Conservation (phyloP, 2,329 filamentous ascomycete genomes). For the Aspergillus sclerotialis region DNA sequence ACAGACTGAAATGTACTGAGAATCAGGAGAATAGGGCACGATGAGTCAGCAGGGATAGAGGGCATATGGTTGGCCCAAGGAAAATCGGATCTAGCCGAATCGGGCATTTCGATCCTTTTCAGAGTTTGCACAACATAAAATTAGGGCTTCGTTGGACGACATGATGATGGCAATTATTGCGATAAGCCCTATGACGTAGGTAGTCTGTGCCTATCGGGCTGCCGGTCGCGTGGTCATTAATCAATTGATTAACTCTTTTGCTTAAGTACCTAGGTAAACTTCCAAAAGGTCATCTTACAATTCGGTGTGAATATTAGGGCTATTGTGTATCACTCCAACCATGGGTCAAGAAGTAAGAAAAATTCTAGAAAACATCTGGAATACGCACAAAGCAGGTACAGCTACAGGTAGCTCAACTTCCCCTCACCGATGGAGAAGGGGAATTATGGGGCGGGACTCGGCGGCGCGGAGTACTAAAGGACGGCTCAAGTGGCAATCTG, state of each 20-base stretch:
- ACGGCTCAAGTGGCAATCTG: neutral
- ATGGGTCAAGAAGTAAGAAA: conserved; percentile 7
- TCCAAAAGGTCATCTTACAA: neutral
- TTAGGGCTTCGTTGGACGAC: neutral
- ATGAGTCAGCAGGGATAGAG: no score
- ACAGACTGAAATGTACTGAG: no score
- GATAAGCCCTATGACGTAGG: no score
- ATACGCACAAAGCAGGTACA: no score
- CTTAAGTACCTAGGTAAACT: no score
- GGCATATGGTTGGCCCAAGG: no score
- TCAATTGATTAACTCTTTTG: no score
- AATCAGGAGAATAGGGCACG: no score
- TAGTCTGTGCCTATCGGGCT: no score
- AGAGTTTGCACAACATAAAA: neutral
- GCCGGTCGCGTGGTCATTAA: no score
- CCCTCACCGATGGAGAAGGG: neutral
- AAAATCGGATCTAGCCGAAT: neutral
- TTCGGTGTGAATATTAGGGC: conserved; percentile 12
- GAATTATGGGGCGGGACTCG: neutral
- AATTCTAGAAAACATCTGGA: conserved; percentile 32
- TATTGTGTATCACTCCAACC: conserved; percentile 9
- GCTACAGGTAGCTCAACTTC: no score
- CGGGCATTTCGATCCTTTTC: neutral
- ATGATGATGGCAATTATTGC: neutral
- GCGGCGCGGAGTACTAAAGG: neutral